Evolutionary conservation across 176 grass and related monocot genomes (phyloP), one percentile per base, ranked within the genome.

Genomic region (Oryza nivara): DNA sequence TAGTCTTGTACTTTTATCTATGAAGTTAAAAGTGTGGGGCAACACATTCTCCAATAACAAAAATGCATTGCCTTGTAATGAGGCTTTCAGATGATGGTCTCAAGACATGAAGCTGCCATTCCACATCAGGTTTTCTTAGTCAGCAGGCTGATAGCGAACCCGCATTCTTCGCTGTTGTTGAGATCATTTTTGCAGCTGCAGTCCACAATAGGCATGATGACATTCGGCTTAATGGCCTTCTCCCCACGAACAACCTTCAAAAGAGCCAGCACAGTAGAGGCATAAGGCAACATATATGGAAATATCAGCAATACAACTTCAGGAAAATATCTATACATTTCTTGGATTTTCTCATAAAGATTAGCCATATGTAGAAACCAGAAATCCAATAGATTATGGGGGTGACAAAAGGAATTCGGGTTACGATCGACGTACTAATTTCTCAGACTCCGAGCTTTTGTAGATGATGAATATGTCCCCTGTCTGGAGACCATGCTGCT

Each of bases 391-490:
- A 8, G 41, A 65, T 38, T 74, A 30, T 20, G 58, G 13, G 13
- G n/a, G 45, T 35, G 19, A 60, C 28, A 74, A 70, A 34, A 88
- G 15, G 28, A 77, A 76, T 20, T 26, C 26, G 35, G 25, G 48
- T 23, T 28, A 75, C 19, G n/a, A 11, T 44, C 9, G 43, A 75
- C 87, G 15, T 86, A 97, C 91, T 49, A 88, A 86, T 88, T 67
- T 90, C 66, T 82, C 84, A 6, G 81, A 88, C 40, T 75, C 88
- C n/a, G 66, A 79, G 72, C 52, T 86, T 68, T 65, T 92, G 89
- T 94, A 87, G 32, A 97, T 76, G 70, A 87, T 79, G 23, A 93
- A 82, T 58, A 80, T 54, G 52, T 97, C 94, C 67, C 88, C 85
- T 65, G 85, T 41, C 72, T 82, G 26, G 32, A 97, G 91, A 45